phyloP scores from a whole-genome alignment of 495 filamentous ascomycete genomes.

The Annulohypoxylon nitens region DNA sequence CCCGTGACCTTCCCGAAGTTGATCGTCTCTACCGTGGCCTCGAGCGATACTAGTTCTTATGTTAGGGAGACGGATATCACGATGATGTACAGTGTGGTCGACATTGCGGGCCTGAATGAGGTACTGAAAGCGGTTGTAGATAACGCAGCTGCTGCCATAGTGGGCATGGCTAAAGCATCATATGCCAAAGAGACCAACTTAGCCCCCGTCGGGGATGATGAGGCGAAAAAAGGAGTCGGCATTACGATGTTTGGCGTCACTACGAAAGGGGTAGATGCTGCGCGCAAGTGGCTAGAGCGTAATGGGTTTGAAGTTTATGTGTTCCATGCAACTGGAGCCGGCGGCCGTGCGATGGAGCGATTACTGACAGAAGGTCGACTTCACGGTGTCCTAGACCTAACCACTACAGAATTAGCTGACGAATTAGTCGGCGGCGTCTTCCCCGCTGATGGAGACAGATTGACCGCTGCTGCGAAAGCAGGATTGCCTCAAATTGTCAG shows the following conservation, averaged over 20 bases:
- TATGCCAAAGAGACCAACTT: constrained; percentile 51
- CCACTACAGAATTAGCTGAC: constrained; percentile 76
- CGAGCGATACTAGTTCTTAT: constrained; percentile 68
- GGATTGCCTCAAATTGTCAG: constrained; percentile 73
- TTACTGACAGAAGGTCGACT: constrained; percentile 66
- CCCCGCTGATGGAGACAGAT: constrained; percentile 64
- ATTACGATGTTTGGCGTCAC: constrained; percentile 84
- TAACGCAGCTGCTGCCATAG: constrained; percentile 72
- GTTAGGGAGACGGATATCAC: constrained; percentile 76
- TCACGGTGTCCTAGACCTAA: constrained; percentile 75
- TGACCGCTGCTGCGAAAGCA: constrained; percentile 65
- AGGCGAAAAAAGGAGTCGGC: constrained; percentile 62
- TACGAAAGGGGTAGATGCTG: constrained; percentile 68
- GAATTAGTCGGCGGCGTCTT: constrained; percentile 72
- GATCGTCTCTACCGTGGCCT: constrained; percentile 76
- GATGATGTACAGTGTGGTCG: constrained; percentile 77
- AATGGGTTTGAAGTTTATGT: constrained; percentile 68
- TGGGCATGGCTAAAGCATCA: constrained; percentile 66
- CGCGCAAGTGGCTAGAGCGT: constrained; percentile 60
- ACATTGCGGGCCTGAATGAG: constrained; percentile 74
- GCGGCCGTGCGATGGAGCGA: constrained; percentile 75
- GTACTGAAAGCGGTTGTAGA: constrained; percentile 67
- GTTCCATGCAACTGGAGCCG: constrained; percentile 77
- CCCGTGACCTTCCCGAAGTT: constrained; percentile 77
- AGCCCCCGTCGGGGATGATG: neutral